Evolutionary conservation across 768 basidiomycete genomes (phyloP).

Genomic region (Tulasnella sp.): DNA sequence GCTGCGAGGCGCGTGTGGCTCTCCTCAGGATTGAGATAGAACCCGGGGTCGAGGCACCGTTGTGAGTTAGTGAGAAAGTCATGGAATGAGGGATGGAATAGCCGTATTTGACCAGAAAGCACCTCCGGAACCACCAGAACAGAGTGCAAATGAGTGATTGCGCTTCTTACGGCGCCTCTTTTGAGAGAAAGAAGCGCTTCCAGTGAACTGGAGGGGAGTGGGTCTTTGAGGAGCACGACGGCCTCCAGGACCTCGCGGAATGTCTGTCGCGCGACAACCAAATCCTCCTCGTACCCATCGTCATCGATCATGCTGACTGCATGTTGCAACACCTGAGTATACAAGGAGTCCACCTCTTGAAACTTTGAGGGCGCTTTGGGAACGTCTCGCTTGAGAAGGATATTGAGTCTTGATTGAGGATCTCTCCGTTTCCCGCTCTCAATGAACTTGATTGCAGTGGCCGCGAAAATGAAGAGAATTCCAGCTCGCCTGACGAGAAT

Average conservation of each 20-base stretch:
- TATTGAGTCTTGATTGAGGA: not conserved
- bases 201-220: not conserved
- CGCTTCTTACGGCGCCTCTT: not conserved
- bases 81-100: conserved; percentile 11
- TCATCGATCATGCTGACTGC: not conserved
- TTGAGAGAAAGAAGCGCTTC: not conserved
- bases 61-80: conserved; percentile 2
- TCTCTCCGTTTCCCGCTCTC: not conserved
- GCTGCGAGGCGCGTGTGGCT: not conserved
- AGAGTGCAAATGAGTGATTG: not conserved
- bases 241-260: conserved; percentile 2
- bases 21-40: not conserved
- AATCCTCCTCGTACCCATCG: not conserved
- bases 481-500: not conserved
- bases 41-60: not conserved
- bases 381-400: not conserved
- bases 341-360: not conserved
- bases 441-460: conserved; percentile 2
- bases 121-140: not conserved
- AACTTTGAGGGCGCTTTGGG: not conserved
- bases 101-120: not conserved
- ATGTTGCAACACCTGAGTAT: not conserved
- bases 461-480: conserved; percentile 4
- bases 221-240: not conserved
- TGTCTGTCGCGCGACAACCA: not conserved